Evolutionary conservation across 257 asterid species (phyloP).

Genomic region (Solanum lignicaule): DNA sequence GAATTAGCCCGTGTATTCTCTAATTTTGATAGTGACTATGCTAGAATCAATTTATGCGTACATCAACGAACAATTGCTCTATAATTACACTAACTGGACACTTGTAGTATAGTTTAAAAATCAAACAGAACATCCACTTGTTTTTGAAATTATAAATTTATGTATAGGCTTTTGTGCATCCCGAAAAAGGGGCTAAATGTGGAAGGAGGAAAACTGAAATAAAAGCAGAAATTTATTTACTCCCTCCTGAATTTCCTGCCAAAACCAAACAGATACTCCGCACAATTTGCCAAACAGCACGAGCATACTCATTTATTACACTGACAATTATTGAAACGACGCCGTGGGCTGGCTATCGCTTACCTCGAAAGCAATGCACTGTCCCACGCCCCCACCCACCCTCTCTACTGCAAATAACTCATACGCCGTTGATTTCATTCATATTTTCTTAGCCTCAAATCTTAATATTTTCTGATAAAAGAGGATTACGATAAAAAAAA

Average conservation of each 20-base stretch:
- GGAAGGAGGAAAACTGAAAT: not conserved
- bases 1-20: not conserved
- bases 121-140: not conserved
- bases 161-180: not conserved
- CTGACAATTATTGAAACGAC: constrained; percentile 17
- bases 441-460: not conserved
- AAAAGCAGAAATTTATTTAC: not conserved
- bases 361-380: constrained; percentile 24
- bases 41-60: not conserved
- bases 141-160: not conserved
- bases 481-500: not conserved
- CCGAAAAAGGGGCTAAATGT: not conserved
- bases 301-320: not conserved
- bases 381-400: constrained; percentile 1
- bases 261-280: not conserved
- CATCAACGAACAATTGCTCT: not conserved
- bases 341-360: constrained; percentile 23
- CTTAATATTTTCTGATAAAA: too few species aligned
- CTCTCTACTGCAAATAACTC: not conserved
- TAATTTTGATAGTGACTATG: not conserved
- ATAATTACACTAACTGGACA: not conserved
- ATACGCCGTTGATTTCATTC: not conserved
- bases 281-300: not conserved
- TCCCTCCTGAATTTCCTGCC: not conserved
- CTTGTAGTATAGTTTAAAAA: not conserved